These are phyloP conservation scores for Miscanthus lutarioriparius DNA, from an alignment of 176 grass and related monocot species.

Conservation along the genomic window DNA sequence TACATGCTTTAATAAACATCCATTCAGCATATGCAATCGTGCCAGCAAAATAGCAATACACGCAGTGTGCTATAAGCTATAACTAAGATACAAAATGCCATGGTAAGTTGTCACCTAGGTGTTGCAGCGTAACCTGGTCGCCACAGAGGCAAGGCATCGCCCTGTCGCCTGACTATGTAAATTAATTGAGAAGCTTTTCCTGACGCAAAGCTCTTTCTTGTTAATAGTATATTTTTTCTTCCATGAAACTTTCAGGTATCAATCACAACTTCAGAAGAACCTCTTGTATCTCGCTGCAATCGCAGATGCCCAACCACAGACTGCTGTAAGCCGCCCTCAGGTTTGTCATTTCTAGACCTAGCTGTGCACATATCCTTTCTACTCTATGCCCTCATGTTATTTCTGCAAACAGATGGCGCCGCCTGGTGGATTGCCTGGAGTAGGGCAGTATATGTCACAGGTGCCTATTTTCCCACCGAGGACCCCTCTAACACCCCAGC, in stretches of 20 bases:
- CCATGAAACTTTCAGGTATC: conserved; percentile 65
- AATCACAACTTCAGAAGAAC: conserved; percentile 98
- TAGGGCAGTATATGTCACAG: conserved; percentile 66
- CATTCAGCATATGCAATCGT: neutral
- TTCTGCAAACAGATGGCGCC: conserved; percentile 58
- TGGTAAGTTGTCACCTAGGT: neutral
- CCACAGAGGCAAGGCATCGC: neutral
- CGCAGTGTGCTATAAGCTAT: neutral
- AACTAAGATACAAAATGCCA: conserved; percentile 2
- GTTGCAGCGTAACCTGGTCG: neutral
- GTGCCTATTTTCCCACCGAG: conserved; percentile 67
- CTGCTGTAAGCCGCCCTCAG: conserved; percentile 72
- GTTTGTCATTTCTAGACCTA: conserved; percentile 39
- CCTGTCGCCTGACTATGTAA: neutral
- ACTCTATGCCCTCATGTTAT: conserved; percentile 7
- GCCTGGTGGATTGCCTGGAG: conserved; percentile 48
- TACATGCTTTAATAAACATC: neutral
- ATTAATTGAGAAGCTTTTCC: neutral
- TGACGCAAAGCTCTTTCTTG: neutral
- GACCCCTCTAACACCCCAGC: conserved; percentile 70
- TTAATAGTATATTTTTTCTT: conserved; percentile 2
- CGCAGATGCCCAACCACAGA: conserved; percentile 83
- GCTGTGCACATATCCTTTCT: neutral
- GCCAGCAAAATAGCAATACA: conserved; percentile 8
- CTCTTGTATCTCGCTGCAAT: conserved; percentile 90